Conservation (phyloP, 768 basidiomycete species). For the Peribolospora kevripleyi region DNA sequence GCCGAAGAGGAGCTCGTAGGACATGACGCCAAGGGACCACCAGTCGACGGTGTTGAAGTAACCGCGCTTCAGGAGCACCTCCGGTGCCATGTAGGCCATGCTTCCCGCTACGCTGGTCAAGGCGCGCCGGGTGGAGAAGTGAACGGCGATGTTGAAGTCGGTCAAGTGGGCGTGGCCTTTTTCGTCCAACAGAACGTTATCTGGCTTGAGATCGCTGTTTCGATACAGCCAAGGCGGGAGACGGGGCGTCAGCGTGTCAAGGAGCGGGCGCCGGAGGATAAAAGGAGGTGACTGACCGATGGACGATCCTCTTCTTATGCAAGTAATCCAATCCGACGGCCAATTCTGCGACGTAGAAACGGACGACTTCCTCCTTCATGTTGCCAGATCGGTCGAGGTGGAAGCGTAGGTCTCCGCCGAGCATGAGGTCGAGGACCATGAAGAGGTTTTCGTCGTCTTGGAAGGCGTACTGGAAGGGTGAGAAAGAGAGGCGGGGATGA, state of each 20-base stretch:
- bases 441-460: constrained; percentile 93
- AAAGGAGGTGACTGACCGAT: constrained; percentile 37
- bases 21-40: constrained; percentile 87
- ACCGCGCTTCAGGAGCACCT: constrained; percentile 76
- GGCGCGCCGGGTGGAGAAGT: constrained; percentile 67
- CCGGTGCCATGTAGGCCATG: constrained; percentile 99
- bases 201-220: constrained; percentile 75
- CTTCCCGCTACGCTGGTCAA: constrained; percentile 89
- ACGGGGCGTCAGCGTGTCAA: not conserved
- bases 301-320: constrained; percentile 83
- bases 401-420: constrained; percentile 37
- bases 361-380: constrained; percentile 15
- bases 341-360: constrained; percentile 62
- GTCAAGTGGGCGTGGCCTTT: constrained; percentile 86
- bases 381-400: constrained; percentile 16
- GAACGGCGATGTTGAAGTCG: constrained; percentile 97
- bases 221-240: constrained; percentile 3
- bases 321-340: constrained; percentile 69
- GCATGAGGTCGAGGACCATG: constrained; percentile 71
- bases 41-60: constrained; percentile 85
- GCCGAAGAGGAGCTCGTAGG: constrained; percentile 79
- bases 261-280: too few relatives aligned
- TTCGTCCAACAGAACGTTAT: constrained; percentile 87
- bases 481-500: constrained; percentile 50
- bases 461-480: constrained; percentile 75